Evolutionary conservation across 176 grass and related monocot genomes (phyloP), one percentile per base, ranked within the genome.

Genomic region (Bothriochloa decipiens): DNA sequence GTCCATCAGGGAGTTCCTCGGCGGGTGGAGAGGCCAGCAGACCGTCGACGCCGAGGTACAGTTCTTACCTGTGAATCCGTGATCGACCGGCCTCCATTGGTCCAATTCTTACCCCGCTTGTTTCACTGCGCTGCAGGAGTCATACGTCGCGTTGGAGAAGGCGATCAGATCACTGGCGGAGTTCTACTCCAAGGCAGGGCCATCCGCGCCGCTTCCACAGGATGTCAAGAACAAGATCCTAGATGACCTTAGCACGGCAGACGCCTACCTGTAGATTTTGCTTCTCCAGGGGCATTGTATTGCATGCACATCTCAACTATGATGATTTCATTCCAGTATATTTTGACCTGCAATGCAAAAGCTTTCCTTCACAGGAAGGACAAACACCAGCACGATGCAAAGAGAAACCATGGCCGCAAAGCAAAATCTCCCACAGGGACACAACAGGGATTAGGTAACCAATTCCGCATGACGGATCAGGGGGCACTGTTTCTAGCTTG

Each of bases 101-200:
- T 39, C 66, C 66, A 68, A 14, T 25, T 43, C 5, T 66, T 11
- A 29, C 26, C 10, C 22, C 2, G 5, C 40, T 29, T 68, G 10
- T 26, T 47, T 9, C 0, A 2, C 27, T 53, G 7, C 2, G 7
- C 32, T 45, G 74, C 86, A 99, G 96, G 93, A 99, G 46, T 99
- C 93, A 23, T 94, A 96, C 66, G 78, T 83, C 42, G 91, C 89
- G 62, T 57, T 99, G 74, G 96, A 99, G 86, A 96, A 81, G 81
- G 91, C 89, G 65, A 94, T 99, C 84, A 89, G 88, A 77, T 92
- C 89, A 28, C 33, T 94, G 35, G 93, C 96, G 1, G 89, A 87
- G 85, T 99, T 94, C 81, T 94, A 99, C 83, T 91, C 91, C 28
- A 96, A 92, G 72, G 91, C 93, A 86, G 96, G 96, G 5, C 96